Evolutionary conservation across 2,329 filamentous ascomycete genomes (phyloP), one percentile per base, ranked within the genome.

Genomic region (Plectosphaerella plurivora): DNA sequence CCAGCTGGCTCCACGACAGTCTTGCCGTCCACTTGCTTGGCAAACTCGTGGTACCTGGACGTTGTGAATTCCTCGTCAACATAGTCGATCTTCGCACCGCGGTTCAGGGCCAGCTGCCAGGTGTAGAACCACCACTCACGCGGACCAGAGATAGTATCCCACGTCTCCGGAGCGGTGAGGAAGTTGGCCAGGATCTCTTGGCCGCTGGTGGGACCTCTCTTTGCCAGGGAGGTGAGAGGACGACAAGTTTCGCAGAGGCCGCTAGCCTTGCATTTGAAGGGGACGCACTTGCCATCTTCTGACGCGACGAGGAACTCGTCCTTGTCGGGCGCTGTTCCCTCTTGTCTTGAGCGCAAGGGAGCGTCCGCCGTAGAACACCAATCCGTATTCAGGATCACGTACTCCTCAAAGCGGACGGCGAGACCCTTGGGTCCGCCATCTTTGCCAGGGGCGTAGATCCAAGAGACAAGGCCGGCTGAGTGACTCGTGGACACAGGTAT

Each of bases 341-440:
- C 28, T 18, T 37, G 16, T 28, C 46, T 36, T 15, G 10, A 16
- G 11, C 6, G 4, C 22, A 35, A 15, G 10, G 11, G n/a, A 12
- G 14, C n/a, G 5, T 25, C 50, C 36, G 45, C 49, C 10, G 42
- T 50, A 3, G 48, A 37, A 14, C 58, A 60, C 58, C 58, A 60
- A 1, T 20, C 41, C 12, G 49, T 45, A 0, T 49, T 33, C 10
- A 75, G 78, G 56, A 63, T 47, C 9, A 52, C 15, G 20, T 57
- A 36, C 22, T 52, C 50, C 41, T 58, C 47, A 33, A 51, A 57
- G 16, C 55, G 52, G 12, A 58, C 47, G 4, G 51, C 35, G 11
- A 59, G 49, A 20, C 48, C 49, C 15, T 49, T 37, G 7, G 53
- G 48, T 5, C 49, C 51, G 2, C 9, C n/a, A 4, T 47, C 51